A percentile compares a stretch with the other conserved stretches of the same genome.
Conservation (phyloP, 208 protist genomes). For the Trypanosoma conorhini region DNA sequence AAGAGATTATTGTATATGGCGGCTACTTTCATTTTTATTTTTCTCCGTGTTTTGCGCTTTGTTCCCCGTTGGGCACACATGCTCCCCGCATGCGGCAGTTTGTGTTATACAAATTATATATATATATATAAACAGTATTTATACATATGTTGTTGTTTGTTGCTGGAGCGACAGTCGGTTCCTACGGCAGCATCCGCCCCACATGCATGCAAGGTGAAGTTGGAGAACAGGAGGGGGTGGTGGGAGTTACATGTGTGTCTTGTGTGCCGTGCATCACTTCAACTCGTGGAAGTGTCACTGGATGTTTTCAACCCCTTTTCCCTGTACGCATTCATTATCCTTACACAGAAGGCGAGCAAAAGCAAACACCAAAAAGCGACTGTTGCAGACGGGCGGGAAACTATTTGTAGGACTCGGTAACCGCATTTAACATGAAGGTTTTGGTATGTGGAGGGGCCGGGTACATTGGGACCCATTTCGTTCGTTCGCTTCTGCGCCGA, state of each 20-base stretch:
- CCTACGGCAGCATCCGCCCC: not conserved
- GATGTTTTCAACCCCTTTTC: conserved; percentile 17
- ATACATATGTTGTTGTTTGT: conserved; percentile 10
- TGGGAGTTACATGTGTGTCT: not conserved
- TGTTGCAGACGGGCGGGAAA: not conserved
- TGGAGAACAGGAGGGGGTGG: not conserved
- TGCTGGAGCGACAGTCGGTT: not conserved
- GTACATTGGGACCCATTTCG: conserved; percentile 98
- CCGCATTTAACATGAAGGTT: conserved; percentile 54
- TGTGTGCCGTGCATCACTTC: not conserved
- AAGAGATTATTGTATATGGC: not conserved
- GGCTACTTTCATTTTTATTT: conserved; percentile 27
- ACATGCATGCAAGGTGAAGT: not conserved
- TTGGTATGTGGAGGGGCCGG: conserved; percentile 97
- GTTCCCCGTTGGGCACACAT: no score
- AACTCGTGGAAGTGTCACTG: not conserved
- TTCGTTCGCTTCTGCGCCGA: conserved; percentile 87
- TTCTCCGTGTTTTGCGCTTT: conserved; percentile 11
- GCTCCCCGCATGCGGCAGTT: no score
- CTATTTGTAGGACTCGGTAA: not conserved
- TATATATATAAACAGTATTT: no score
- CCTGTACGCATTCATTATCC: not conserved
- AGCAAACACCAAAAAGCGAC: not conserved
- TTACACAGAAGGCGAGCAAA: not conserved
- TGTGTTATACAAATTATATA: no score